A percentile compares a stretch with the other conserved stretches of the same genome.
Evolutionary conservation across 768 basidiomycete genomes (phyloP).

Genomic region (Suillus luteus): DNA sequence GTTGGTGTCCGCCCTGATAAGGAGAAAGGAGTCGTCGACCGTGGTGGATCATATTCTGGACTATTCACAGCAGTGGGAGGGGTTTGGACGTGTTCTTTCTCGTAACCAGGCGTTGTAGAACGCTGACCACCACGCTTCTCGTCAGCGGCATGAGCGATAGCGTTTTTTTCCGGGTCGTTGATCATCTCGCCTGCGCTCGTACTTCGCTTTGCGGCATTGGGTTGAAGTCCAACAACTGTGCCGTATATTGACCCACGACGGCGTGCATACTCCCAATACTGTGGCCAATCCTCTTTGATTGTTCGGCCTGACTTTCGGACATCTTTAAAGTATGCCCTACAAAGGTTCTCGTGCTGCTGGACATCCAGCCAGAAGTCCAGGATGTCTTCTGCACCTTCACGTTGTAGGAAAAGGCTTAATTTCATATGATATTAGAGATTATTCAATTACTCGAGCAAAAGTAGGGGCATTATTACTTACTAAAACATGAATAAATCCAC

Average conservation of each 20-base stretch:
- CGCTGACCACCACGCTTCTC: slow-evolving; percentile 51
- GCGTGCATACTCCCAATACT: slow-evolving; percentile 95
- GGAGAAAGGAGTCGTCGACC: slow-evolving; percentile 81
- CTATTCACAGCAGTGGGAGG: slow-evolving; percentile 46
- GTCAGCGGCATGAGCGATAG: slow-evolving; percentile 49
- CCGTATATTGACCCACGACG: slow-evolving; percentile 92
- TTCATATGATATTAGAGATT: slow-evolving; percentile 5
- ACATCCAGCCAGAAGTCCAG: slow-evolving; percentile 99
- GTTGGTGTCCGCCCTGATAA: slow-evolving; percentile 74
- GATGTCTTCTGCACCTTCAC: slow-evolving; percentile 94
- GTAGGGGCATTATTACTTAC: slow-evolving; percentile 51
- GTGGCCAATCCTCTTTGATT: slow-evolving; percentile 97
- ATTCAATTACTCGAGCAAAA: not conserved
- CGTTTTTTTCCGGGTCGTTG: slow-evolving; percentile 69
- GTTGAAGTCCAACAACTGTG: slow-evolving; percentile 77
- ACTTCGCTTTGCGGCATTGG: slow-evolving; percentile 68
- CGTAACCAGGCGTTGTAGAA: slow-evolving; percentile 45
- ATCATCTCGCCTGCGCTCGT: slow-evolving; percentile 80
- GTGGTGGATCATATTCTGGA: slow-evolving; percentile 47
- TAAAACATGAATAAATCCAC: slow-evolving; percentile 99
- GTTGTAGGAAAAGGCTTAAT: slow-evolving; percentile 86
- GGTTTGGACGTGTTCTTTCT: slow-evolving; percentile 43
- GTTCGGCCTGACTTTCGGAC: slow-evolving; percentile 91
- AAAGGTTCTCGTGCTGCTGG: slow-evolving; percentile 98
- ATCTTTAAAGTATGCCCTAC: slow-evolving; percentile 99